Conservation (phyloP, 768 basidiomycete genomes). For the Porphyrellus cyaneotinctus region DNA sequence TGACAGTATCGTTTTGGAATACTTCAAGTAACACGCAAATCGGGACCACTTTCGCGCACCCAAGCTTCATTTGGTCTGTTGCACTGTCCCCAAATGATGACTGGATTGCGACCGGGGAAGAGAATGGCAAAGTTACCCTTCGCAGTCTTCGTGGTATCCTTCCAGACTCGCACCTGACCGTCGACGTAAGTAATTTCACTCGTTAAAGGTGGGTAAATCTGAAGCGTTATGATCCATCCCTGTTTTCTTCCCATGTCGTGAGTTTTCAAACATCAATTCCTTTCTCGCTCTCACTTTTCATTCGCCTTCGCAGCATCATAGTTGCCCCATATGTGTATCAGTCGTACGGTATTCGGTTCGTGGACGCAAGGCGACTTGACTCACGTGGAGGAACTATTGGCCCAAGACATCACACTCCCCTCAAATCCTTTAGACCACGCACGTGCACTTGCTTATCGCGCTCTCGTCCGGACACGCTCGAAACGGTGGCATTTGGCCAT, state of each 20-base stretch:
- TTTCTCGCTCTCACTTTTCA: no score
- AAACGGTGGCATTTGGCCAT: background rate
- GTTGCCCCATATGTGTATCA: background rate
- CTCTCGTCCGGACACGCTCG: no score
- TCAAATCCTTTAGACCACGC: background rate
- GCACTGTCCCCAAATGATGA: no score
- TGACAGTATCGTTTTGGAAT: no score
- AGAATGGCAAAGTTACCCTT: background rate
- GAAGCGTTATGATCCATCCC: background rate
- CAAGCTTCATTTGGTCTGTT: background rate
- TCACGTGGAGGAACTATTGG: background rate
- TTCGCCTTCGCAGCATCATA: background rate
- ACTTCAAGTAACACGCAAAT: background rate
- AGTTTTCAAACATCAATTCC: background rate
- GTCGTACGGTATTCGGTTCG: background rate
- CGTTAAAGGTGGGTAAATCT: background rate
- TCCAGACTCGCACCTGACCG: background rate
- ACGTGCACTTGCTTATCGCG: background rate
- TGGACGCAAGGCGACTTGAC: background rate
- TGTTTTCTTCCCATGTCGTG: background rate
- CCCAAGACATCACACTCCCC: background rate
- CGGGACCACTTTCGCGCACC: no score
- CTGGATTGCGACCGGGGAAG: no score
- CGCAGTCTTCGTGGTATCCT: background rate
- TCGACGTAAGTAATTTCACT: background rate